phyloP scores from a whole-genome alignment of 2,329 filamentous ascomycete species.

The Berkeleyomyces rouxiae region DNA sequence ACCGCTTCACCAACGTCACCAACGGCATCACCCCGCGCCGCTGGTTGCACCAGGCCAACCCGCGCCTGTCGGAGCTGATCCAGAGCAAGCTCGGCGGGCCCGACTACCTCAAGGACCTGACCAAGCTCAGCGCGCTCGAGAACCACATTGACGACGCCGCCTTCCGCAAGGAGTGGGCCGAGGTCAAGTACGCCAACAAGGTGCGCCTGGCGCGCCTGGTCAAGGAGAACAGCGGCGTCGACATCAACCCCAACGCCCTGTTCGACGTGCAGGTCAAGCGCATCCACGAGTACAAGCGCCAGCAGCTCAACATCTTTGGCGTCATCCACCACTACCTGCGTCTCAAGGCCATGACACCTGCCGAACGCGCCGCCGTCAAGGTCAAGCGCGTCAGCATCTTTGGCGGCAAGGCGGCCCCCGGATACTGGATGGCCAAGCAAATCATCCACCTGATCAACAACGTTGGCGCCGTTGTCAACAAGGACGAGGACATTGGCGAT shows the following conservation, averaged over 20 bases:
- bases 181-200: slow-evolving; percentile 96
- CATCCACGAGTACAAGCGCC: slow-evolving; percentile 98
- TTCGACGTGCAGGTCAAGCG: slow-evolving; percentile 98
- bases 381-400: slow-evolving; percentile 87
- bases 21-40: slow-evolving; percentile 92
- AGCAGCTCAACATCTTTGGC: slow-evolving; percentile 97
- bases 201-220: slow-evolving; percentile 82
- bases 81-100: slow-evolving; percentile 72
- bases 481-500: slow-evolving; percentile 80
- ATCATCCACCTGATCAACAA: slow-evolving; percentile 94
- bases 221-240: slow-evolving; percentile 60
- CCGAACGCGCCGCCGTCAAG: slow-evolving; percentile 78
- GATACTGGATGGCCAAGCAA: slow-evolving; percentile 99
- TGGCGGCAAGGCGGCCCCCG: slow-evolving; percentile 90
- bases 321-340: slow-evolving; percentile 87
- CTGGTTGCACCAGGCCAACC: slow-evolving; percentile 97
- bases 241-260: slow-evolving; percentile 70
- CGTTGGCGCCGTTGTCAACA: slow-evolving; percentile 80
- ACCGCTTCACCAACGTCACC: slow-evolving; percentile 98
- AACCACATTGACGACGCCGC: slow-evolving; percentile 66
- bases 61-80: slow-evolving; percentile 78
- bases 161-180: slow-evolving; percentile 87
- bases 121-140: slow-evolving; percentile 71
- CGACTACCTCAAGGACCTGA: slow-evolving; percentile 81
- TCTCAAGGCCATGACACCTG: slow-evolving; percentile 69